These are phyloP conservation scores for Colletotrichum lupini DNA, from an alignment of 2,329 filamentous ascomycete genomes.

Conservation along the genomic window DNA sequence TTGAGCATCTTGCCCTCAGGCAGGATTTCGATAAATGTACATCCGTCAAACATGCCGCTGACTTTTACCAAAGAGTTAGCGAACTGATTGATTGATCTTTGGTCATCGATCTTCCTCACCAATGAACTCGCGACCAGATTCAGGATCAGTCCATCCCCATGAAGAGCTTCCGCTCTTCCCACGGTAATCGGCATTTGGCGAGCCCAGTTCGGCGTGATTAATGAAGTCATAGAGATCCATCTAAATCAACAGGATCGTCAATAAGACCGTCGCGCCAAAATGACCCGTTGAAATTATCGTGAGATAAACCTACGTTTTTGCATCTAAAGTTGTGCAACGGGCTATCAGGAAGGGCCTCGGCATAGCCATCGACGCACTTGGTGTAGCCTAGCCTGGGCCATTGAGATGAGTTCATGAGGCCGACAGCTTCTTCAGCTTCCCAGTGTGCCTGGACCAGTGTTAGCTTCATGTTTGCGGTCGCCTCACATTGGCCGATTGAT, in stretches of 20 bases:
- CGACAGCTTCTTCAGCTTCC: slow-evolving; percentile 36
- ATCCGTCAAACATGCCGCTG: slow-evolving; percentile 49
- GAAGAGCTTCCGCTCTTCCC: slow-evolving; percentile 44
- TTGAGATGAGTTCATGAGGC: slow-evolving; percentile 38
- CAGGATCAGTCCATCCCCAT: slow-evolving; percentile 55
- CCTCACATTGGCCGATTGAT: fast-evolving
- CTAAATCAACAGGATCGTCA: neutral
- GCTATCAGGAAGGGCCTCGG: slow-evolving; percentile 37
- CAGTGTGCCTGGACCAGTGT: slow-evolving; percentile 22
- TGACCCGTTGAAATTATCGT: neutral
- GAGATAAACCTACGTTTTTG: slow-evolving; percentile 33
- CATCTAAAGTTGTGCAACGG: slow-evolving; percentile 39
- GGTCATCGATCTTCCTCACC: neutral
- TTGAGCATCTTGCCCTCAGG: slow-evolving; percentile 54
- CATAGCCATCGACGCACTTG: slow-evolving; percentile 39
- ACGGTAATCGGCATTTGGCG: slow-evolving; percentile 40
- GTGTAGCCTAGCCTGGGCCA: slow-evolving; percentile 40
- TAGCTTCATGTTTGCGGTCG: neutral
- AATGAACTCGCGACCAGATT: slow-evolving; percentile 45
- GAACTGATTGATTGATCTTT: too few relatives aligned
- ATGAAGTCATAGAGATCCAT: slow-evolving; percentile 66
- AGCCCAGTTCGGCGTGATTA: slow-evolving; percentile 62
- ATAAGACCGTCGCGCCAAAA: too few relatives aligned
- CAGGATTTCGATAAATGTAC: slow-evolving; percentile 56
- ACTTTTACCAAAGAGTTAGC: neutral